Evolutionary conservation across 495 filamentous ascomycete genomes (phyloP).

Genomic region (Lineolata rhizophorae): DNA sequence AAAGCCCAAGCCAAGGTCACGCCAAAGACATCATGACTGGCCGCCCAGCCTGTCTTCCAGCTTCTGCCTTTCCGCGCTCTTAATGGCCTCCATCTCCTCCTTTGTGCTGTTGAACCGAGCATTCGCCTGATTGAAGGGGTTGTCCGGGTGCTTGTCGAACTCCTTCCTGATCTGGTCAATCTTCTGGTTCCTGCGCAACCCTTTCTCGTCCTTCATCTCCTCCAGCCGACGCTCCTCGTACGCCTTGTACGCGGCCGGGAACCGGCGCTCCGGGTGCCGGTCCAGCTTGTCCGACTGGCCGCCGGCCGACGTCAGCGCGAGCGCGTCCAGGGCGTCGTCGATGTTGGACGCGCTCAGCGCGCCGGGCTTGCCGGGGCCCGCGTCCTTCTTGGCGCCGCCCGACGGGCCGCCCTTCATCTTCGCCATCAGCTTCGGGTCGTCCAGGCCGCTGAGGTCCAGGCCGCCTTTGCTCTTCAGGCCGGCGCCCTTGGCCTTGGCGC

Average conservation of each 20-base stretch:
- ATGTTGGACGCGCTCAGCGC: conserved; percentile 65
- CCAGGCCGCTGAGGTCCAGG: conserved; percentile 17
- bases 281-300: conserved; percentile 40
- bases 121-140: conserved; percentile 72
- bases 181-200: conserved; percentile 58
- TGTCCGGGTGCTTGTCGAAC: conserved; percentile 79
- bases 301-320: conserved; percentile 35
- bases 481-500: conserved; percentile 34
- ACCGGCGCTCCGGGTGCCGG: conserved; percentile 63
- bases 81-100: conserved; percentile 51
- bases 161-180: conserved; percentile 63
- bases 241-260: conserved; percentile 69
- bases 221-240: conserved; percentile 67
- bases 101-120: conserved; percentile 51
- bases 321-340: conserved; percentile 74
- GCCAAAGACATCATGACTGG: no score
- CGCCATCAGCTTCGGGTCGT: no score
- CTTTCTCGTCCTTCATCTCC: conserved; percentile 69
- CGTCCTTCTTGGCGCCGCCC: background rate
- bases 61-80: conserved; percentile 46
- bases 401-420: background rate
- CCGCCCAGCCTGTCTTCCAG: conserved; percentile 42
- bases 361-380: conserved; percentile 11
- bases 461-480: conserved; percentile 43
- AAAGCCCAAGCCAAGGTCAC: no score